phyloP scores from a whole-genome alignment of 495 filamentous ascomycete genomes.

The Chaetomium tenue region DNA sequence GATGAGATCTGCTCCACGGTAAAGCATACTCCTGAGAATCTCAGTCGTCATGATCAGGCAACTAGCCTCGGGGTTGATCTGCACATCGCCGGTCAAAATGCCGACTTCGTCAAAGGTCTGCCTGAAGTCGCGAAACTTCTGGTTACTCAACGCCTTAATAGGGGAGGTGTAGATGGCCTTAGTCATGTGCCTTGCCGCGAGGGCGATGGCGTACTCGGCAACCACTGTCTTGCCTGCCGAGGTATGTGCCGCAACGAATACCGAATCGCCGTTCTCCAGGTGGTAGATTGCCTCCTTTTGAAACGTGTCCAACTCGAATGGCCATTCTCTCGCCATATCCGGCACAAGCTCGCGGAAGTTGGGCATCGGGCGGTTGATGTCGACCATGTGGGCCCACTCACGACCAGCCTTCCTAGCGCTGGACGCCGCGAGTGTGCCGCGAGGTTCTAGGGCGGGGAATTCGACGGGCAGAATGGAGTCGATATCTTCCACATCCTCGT shows the following conservation, averaged over 20 bases:
- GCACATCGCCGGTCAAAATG: conserved; percentile 95
- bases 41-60: conserved; percentile 99
- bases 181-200: conserved; percentile 96
- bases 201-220: conserved; percentile 93
- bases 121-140: conserved; percentile 96
- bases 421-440: conserved; percentile 67
- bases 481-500: conserved; percentile 70
- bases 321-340: conserved; percentile 93
- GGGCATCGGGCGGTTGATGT: conserved; percentile 82
- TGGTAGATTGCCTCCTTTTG: conserved; percentile 99
- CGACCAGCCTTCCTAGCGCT: conserved; percentile 68
- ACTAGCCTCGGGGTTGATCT: conserved; percentile 96
- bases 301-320: conserved; percentile 95
- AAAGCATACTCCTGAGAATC: conserved; percentile 96
- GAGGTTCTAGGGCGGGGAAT: conserved; percentile 90
- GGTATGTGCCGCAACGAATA: conserved; percentile 98
- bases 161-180: conserved; percentile 99
- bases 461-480: conserved; percentile 88
- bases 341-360: conserved; percentile 94
- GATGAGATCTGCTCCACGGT: conserved; percentile 92
- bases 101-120: conserved; percentile 89
- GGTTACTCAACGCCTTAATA: conserved; percentile 97
- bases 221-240: conserved; percentile 98
- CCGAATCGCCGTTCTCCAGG: conserved; percentile 92
- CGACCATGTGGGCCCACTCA: conserved; percentile 98